Conservation (phyloP, 192 early-diverging fungal genomes). For the Backusella westeae region DNA sequence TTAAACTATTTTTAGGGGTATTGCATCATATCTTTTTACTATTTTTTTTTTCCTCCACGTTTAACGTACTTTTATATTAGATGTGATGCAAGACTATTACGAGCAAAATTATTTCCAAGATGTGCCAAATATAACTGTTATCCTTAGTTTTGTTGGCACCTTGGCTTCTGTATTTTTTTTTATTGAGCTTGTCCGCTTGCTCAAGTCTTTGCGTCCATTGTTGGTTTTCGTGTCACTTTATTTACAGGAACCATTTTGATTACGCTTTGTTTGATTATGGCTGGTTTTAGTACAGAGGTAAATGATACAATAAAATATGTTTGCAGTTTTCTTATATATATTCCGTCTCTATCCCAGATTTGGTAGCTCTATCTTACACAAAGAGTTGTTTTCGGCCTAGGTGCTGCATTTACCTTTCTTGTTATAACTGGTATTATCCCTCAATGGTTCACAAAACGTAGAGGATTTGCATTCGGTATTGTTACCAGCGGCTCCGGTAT, state of each 20-base stretch:
- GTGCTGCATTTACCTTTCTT: conserved; percentile 24
- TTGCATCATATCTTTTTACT: no score
- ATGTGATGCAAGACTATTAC: conserved; percentile 34
- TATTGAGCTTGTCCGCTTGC: conserved; percentile 12
- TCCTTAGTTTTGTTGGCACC: conserved; percentile 26
- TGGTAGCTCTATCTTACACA: conserved; percentile 61
- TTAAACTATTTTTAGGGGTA: not conserved
- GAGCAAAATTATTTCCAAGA: conserved; percentile 18
- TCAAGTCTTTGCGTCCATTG: conserved; percentile 10
- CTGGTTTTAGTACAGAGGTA: conserved; percentile 25
- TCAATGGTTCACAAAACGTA: conserved; percentile 56
- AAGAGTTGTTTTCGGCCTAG: conserved; percentile 52
- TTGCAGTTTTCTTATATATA: no score
- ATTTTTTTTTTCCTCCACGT: no score
- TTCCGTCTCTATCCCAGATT: conserved; percentile 4
- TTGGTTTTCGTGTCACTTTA: conserved; percentile 7
- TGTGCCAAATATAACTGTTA: conserved; percentile 2
- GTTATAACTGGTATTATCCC: conserved; percentile 37
- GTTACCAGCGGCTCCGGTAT: conserved; percentile 62
- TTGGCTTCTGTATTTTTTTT: not conserved
- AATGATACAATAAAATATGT: not conserved
- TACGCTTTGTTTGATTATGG: conserved; percentile 10
- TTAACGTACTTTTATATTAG: not conserved
- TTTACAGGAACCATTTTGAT: conserved; percentile 1
- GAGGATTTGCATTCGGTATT: conserved; percentile 54